These are phyloP conservation scores for Bertia moriformis DNA, from an alignment of 2,329 filamentous ascomycete genomes.

Conservation along the genomic window DNA sequence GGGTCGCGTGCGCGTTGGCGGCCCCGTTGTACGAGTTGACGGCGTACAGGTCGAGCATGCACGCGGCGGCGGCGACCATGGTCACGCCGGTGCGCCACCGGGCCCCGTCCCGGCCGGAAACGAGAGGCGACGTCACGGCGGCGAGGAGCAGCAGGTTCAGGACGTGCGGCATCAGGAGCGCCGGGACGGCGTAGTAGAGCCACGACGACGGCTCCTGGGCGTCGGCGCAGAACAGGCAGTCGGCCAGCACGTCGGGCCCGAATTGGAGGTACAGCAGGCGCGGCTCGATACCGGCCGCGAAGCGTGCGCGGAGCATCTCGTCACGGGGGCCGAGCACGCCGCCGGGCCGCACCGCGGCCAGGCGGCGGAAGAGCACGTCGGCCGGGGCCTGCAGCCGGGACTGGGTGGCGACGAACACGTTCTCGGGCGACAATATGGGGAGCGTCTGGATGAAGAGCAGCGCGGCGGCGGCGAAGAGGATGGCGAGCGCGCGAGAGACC, in stretches of 20 bases:
- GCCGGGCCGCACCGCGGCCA: slow-evolving; percentile 38
- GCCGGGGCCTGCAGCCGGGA: slow-evolving; percentile 76
- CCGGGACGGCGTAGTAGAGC: slow-evolving; percentile 67
- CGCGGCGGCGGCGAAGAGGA: slow-evolving; percentile 37
- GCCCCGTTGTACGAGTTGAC: slow-evolving; percentile 51
- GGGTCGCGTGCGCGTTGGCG: slow-evolving; percentile 45
- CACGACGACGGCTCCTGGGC: slow-evolving; percentile 57
- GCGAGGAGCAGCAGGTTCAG: slow-evolving; percentile 61
- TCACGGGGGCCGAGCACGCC: slow-evolving; percentile 39
- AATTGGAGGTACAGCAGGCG: slow-evolving; percentile 71
- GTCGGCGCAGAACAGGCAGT: slow-evolving; percentile 74
- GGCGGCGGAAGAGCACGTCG: slow-evolving; percentile 69
- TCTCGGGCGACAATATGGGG: slow-evolving; percentile 57
- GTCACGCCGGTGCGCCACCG: slow-evolving; percentile 62
- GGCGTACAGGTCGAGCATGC: slow-evolving; percentile 50
- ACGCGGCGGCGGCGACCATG: slow-evolving; percentile 41
- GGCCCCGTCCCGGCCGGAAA: slow-evolving; percentile 47
- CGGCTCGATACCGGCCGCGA: slow-evolving; percentile 58
- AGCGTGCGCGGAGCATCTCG: slow-evolving; percentile 47
- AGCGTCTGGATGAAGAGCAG: slow-evolving; percentile 46
- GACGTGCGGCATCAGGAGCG: slow-evolving; percentile 64
- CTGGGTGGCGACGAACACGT: slow-evolving; percentile 64
- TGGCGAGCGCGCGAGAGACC: slow-evolving; percentile 39
- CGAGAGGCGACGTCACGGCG: slow-evolving; percentile 52
- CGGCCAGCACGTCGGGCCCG: slow-evolving; percentile 58